Evolutionary conservation across 2,329 filamentous ascomycete species (phyloP).

Genomic region (Colletotrichum endophyticum): DNA sequence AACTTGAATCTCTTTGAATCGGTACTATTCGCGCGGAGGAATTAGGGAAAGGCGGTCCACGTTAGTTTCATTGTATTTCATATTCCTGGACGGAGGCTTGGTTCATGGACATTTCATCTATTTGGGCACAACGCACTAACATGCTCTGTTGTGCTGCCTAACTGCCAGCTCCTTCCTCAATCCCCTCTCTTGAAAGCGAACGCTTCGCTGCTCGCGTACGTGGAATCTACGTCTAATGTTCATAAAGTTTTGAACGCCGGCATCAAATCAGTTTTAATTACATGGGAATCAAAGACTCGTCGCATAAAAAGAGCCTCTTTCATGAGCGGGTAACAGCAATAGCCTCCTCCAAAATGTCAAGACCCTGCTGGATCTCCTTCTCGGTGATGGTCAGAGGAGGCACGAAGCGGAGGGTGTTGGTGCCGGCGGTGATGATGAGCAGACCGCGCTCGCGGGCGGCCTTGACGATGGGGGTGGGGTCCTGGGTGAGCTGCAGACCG

Average conservation of each 20-base stretch:
- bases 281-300: not conserved
- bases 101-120: not conserved
- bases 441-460: conserved; percentile 88
- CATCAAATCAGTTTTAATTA: conserved; percentile 2
- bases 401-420: conserved; percentile 90
- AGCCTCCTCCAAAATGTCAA: conserved; percentile 76
- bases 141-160: not conserved
- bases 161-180: not conserved
- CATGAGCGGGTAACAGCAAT: conserved; percentile 49
- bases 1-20: no score
- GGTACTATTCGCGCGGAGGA: no score
- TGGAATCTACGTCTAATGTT: conserved; percentile 11
- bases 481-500: conserved; percentile 80
- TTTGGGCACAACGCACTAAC: not conserved
- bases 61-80: no score
- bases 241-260: conserved; percentile 12
- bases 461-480: conserved; percentile 77
- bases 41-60: no score
- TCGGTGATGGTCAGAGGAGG: conserved; percentile 83
- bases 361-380: conserved; percentile 78
- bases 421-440: conserved; percentile 90
- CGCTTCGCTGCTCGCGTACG: not conserved
- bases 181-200: not conserved
- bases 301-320: not conserved
- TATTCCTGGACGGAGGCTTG: no score